phyloP scores from a whole-genome alignment of 139 green algal genomes.

The Pleodorina starrii region DNA sequence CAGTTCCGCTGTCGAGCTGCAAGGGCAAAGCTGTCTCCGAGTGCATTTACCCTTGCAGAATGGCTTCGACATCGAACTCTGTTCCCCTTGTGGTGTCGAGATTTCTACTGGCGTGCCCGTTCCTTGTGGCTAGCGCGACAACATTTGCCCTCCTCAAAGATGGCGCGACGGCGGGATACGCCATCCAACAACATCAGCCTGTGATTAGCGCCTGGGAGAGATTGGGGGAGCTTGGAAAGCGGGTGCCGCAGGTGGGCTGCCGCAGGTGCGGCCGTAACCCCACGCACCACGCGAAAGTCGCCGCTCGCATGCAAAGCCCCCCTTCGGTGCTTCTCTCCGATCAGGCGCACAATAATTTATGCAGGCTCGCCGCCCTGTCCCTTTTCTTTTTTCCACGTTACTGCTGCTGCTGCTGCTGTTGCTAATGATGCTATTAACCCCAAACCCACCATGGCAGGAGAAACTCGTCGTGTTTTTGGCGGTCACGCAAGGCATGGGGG shows the following conservation, averaged over 20 bases:
- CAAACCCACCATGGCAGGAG: slow-evolving; percentile 44
- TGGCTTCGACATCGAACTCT: background rate
- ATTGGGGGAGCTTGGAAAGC: background rate
- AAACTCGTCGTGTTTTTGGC: slow-evolving; percentile 26
- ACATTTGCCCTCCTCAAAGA: background rate
- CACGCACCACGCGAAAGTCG: too few relatives aligned
- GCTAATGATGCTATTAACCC: too few relatives aligned
- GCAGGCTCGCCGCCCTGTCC: too few relatives aligned
- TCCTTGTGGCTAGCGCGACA: background rate
- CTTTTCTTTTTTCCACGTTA: too few relatives aligned
- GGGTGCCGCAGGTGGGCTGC: slow-evolving; percentile 1
- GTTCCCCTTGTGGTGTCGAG: background rate
- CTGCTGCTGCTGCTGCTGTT: too few relatives aligned
- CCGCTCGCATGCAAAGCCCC: too few relatives aligned
- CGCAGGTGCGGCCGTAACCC: background rate
- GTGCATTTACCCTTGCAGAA: background rate
- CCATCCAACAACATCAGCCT: background rate
- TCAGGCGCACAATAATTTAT: too few relatives aligned
- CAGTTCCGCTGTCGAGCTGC: too few relatives aligned
- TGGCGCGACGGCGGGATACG: background rate
- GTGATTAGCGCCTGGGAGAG: background rate
- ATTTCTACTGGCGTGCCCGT: slow-evolving; percentile 1
- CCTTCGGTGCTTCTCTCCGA: too few relatives aligned
- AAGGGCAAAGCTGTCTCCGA: too few relatives aligned
- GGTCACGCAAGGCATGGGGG: slow-evolving; percentile 53